phyloP scores from a whole-genome alignment of 768 basidiomycete genomes.

The Hericium erinaceus region DNA sequence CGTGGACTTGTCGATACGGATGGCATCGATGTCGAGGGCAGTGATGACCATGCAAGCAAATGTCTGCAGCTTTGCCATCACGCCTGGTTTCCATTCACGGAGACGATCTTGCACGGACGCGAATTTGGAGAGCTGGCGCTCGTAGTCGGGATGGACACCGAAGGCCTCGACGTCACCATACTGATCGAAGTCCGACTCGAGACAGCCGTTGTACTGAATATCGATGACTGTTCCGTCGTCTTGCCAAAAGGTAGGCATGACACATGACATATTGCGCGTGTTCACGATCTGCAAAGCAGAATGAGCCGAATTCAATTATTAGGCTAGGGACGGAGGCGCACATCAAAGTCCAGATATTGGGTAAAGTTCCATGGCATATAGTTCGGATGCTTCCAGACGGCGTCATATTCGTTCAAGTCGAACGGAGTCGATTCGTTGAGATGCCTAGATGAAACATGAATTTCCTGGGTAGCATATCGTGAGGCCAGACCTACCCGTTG shows the following conservation, averaged over 20 bases:
- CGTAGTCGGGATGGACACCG: conserved; percentile 91
- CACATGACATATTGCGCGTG: conserved; percentile 62
- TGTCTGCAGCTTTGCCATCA: conserved; percentile 65
- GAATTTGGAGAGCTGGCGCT: conserved; percentile 91
- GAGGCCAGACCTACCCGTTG: conserved; percentile 46
- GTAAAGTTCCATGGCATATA: conserved; percentile 84
- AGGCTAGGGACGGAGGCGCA: conserved; percentile 19
- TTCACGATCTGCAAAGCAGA: conserved; percentile 44
- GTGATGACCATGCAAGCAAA: conserved; percentile 85
- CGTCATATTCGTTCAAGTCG: conserved; percentile 59
- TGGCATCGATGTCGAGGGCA: conserved; percentile 85
- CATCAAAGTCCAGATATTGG: conserved; percentile 75
- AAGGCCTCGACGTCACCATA: conserved; percentile 97
- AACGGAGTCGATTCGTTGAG: conserved; percentile 74
- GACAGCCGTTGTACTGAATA: conserved; percentile 59
- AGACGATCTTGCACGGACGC: conserved; percentile 95
- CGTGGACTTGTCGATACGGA: conserved; percentile 92
- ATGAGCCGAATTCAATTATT: too few relatives aligned
- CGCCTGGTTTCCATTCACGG: conserved; percentile 79
- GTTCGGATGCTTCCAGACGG: conserved; percentile 62
- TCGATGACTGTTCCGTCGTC: conserved; percentile 61
- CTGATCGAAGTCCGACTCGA: conserved; percentile 83
- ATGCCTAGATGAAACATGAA: background rate
- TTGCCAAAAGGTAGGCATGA: conserved; percentile 71
- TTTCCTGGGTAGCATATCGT: conserved; percentile 1